These are phyloP conservation scores for Malus sylvestris DNA, from an alignment of 306 rosid species.

Conservation along the genomic window DNA sequence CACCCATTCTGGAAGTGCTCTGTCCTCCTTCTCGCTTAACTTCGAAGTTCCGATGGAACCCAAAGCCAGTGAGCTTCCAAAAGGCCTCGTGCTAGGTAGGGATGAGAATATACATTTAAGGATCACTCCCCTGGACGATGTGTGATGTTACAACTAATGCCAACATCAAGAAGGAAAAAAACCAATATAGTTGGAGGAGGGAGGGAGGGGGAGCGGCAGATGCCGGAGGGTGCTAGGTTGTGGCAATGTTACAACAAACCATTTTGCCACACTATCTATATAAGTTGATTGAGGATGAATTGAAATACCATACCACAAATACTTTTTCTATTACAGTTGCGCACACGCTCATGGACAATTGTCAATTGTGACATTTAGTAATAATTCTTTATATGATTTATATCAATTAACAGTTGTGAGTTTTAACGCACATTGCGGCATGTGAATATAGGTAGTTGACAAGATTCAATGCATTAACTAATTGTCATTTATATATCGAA, in stretches of 20 bases:
- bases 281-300: background rate
- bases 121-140: no score
- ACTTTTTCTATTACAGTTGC: background rate
- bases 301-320: background rate
- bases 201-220: no score
- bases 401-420: background rate
- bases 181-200: background rate
- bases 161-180: background rate
- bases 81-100: no score
- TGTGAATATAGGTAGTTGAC: background rate
- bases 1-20: no score
- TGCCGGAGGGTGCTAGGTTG: no score
- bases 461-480: background rate
- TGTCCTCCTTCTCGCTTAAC: no score
- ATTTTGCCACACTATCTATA: background rate
- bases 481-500: background rate
- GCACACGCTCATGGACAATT: rapidly evolving
- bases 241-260: no score
- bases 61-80: no score
- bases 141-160: no score
- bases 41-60: no score
- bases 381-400: background rate
- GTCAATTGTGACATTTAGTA: background rate
- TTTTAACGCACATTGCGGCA: background rate
- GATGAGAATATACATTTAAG: no score